Conservation (phyloP, 352 stramenopile genomes). For the Pythium brassicae region DNA sequence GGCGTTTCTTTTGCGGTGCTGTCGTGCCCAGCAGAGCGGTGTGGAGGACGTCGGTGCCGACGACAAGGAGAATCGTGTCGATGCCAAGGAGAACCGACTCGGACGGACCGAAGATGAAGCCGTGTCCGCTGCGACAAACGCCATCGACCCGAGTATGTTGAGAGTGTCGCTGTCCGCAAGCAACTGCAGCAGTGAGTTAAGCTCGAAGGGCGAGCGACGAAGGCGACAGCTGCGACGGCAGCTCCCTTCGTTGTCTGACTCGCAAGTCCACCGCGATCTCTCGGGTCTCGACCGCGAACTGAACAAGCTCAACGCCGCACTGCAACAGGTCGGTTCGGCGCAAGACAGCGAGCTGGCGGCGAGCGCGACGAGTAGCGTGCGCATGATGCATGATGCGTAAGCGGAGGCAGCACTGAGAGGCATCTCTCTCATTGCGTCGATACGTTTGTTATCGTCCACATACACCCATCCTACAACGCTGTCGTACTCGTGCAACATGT, state of each 20-base stretch:
- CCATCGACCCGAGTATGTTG: not conserved
- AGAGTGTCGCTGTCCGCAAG: not conserved
- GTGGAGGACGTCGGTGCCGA: not conserved
- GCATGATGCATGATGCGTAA: too few relatives aligned
- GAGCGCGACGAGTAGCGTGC: too few relatives aligned
- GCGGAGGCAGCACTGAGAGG: too few relatives aligned
- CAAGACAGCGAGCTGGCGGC: too few relatives aligned
- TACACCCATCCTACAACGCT: too few relatives aligned
- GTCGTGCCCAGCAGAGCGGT: not conserved
- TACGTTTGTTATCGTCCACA: too few relatives aligned
- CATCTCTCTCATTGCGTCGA: too few relatives aligned
- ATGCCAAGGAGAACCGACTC: not conserved
- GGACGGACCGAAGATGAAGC: too few relatives aligned
- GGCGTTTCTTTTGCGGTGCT: conserved; percentile 6
- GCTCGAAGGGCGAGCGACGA: not conserved
- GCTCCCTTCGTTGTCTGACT: not conserved
- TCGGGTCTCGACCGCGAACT: conserved; percentile 32
- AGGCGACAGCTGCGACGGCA: not conserved
- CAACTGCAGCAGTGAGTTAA: not conserved
- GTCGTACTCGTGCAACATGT: not conserved
- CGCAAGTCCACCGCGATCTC: conserved; percentile 24
- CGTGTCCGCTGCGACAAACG: too few relatives aligned
- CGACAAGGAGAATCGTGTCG: not conserved
- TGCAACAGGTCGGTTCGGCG: too few relatives aligned
- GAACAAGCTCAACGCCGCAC: conserved; percentile 2